Base-by-base conservation (phyloP, 1,284 basidiomycete species). In the Cutaneotrichosporon dermatis region DNA sequence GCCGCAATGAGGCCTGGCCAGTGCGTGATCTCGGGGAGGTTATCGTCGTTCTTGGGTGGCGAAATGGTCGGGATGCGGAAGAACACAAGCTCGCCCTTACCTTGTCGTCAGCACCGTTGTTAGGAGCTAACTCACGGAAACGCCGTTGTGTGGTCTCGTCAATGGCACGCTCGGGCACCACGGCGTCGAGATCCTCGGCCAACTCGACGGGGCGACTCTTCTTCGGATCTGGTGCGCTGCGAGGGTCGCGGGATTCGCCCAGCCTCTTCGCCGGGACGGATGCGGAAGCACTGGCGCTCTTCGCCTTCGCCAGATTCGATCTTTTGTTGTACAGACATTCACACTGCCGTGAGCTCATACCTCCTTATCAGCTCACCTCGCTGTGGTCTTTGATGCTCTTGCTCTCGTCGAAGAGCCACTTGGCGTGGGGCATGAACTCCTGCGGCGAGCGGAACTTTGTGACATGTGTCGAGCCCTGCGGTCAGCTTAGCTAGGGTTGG, bases 21-120 rank as follows among this genome's bases (percentile, higher is more conserved):
- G 50, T 75, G 75, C 0, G 74, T 75, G 39, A 76, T 66, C 3
- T 59, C 51, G 7, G 64, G 65, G 1, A 70, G 42, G 8, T 51
- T 58, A 48, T 25, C 25, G 25, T 25, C 25, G 25, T 41, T 16
- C 4, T 49, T 44, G 10, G 70, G 68, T 5, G 72, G 55, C 6
- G 50, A 7, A 43, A 75, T 67, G 2, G 65, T 63, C 0, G 65
- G 51, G 36, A 74, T 68, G 9, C 60, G 54, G 58, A 72, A 69
- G 69, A 69, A 76, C 4, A 75, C 63, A 2, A 75, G 62, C 59
- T 76, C 75, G 42, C 75, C 75, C 42, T 66, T 64, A 25, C 62
- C 73, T 66, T 64, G 6, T 16, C 3, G 43, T 59, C 25, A 57
- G 55, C 25, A 1, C 6, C 1, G 6, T 15, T 3, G 4, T 25